Conservation (phyloP, 2,329 filamentous ascomycete genomes). For the Microcyclosporella mali region DNA sequence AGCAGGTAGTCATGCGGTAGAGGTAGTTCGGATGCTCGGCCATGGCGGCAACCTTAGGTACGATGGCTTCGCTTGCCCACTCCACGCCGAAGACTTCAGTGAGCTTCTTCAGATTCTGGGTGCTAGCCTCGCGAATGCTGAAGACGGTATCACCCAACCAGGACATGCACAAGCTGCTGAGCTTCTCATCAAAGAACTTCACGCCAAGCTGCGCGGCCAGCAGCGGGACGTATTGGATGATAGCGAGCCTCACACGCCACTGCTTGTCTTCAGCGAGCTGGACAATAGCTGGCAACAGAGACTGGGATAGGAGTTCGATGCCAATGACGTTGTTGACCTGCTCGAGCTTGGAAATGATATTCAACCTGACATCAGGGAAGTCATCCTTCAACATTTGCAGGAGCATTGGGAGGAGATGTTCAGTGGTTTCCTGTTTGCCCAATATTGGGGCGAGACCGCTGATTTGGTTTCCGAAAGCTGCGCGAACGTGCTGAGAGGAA, state of each 20-base stretch:
- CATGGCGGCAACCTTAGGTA: slow-evolving; percentile 98
- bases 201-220: slow-evolving; percentile 93
- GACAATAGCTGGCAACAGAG: slow-evolving; percentile 91
- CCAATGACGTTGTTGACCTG: slow-evolving; percentile 98
- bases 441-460: slow-evolving; percentile 93
- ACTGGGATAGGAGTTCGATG: slow-evolving; percentile 93
- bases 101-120: slow-evolving; percentile 94
- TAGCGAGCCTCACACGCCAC: slow-evolving; percentile 94
- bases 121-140: slow-evolving; percentile 95
- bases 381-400: slow-evolving; percentile 99
- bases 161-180: slow-evolving; percentile 92
- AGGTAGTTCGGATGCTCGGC: slow-evolving; percentile 97
- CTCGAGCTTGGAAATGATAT: slow-evolving; percentile 99
- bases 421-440: slow-evolving; percentile 97
- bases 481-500: slow-evolving; percentile 91
- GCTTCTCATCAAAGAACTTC: slow-evolving; percentile 96
- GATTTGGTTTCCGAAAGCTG: slow-evolving; percentile 91
- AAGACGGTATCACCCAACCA: slow-evolving; percentile 99
- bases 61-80: slow-evolving; percentile 94
- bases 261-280: slow-evolving; percentile 98
- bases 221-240: slow-evolving; percentile 98
- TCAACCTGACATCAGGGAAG: slow-evolving; percentile 93
- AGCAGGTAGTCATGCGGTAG: slow-evolving; percentile 99
- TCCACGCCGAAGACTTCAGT: slow-evolving; percentile 98
- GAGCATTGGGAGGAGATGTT: slow-evolving; percentile 97